Conservation (phyloP, 441 rosid genomes). For the Metrosideros polymorpha region DNA sequence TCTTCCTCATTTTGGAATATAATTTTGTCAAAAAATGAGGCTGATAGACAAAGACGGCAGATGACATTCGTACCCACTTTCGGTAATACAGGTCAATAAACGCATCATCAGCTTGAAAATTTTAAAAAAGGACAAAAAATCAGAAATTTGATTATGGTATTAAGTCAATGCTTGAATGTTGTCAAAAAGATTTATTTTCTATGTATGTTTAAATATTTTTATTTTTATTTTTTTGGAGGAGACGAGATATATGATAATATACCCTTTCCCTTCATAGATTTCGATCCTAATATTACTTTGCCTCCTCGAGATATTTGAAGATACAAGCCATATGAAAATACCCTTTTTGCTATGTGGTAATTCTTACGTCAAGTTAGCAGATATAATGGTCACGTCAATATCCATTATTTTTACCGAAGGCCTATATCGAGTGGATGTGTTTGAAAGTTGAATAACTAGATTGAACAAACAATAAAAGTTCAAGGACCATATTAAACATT, state of each 20-base stretch:
- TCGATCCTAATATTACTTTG: too few relatives aligned
- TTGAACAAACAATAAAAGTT: too few relatives aligned
- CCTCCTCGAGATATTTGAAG: background rate
- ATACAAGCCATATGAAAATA: background rate
- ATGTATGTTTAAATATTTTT: background rate
- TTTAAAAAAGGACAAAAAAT: background rate
- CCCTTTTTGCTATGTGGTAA: background rate
- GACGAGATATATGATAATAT: background rate
- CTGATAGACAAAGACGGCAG: background rate
- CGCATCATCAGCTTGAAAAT: background rate
- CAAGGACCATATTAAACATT: too few relatives aligned
- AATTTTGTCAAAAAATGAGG: background rate
- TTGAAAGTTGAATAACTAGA: too few relatives aligned
- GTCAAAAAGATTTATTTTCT: background rate
- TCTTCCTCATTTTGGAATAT: too few relatives aligned
- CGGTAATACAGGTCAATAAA: background rate
- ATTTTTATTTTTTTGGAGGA: background rate
- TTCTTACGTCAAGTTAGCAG: background rate
- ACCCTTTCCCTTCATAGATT: background rate
- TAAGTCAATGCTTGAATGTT: background rate
- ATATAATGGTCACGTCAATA: too few relatives aligned
- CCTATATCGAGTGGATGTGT: too few relatives aligned
- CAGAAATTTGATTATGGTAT: background rate
- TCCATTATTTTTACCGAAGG: too few relatives aligned
- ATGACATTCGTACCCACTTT: background rate